Percentiles rank a stretch among this genome's conserved stretches.
Conservation (phyloP, 352 stramenopile genomes). For the Pythium angustatum region DNA sequence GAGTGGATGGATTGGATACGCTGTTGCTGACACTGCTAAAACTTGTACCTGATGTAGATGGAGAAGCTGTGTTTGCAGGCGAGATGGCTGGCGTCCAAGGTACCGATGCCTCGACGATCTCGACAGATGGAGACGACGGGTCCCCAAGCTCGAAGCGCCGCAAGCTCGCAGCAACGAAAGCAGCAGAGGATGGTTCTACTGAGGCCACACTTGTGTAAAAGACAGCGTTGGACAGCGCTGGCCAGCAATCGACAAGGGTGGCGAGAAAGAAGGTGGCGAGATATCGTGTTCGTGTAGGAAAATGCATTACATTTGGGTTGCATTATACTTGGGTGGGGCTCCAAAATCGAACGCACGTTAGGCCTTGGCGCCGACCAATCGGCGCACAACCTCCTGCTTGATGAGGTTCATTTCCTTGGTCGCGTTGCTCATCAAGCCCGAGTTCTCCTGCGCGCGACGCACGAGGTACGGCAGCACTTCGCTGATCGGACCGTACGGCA, state of each 20-base stretch:
- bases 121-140: neutral
- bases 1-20: neutral
- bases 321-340: neutral
- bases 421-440: constrained; percentile 84
- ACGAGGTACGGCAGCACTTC: constrained; percentile 98
- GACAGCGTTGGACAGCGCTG: too few relatives aligned
- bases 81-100: constrained; percentile 17
- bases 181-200: constrained; percentile 10
- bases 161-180: constrained; percentile 7
- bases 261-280: neutral
- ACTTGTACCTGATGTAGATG: constrained; percentile 11
- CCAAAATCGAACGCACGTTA: constrained; percentile 10
- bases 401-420: constrained; percentile 76
- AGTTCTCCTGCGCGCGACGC: constrained; percentile 96
- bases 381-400: constrained; percentile 67
- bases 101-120: neutral
- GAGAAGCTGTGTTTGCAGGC: constrained; percentile 25
- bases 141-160: constrained; percentile 26
- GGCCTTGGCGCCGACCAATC: constrained; percentile 27
- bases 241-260: too few relatives aligned
- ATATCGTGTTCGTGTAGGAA: neutral
- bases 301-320: constrained; percentile 15
- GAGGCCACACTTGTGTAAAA: constrained; percentile 24
- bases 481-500: constrained; percentile 96
- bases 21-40: neutral